Conservation (phyloP, 2,329 filamentous ascomycete species). For the Akanthomyces lecanii region DNA sequence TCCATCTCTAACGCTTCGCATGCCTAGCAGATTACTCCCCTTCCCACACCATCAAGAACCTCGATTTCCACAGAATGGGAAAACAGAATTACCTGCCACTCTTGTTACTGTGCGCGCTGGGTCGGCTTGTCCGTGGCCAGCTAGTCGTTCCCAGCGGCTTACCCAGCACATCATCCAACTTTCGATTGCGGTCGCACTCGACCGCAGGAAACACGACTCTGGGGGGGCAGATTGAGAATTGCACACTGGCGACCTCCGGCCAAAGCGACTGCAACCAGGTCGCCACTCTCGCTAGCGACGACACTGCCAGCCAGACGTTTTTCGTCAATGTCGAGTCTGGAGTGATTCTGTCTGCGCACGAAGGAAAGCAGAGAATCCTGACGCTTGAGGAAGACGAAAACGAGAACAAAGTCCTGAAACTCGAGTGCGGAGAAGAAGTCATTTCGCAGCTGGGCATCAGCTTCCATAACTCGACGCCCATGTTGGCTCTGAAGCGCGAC, state of each 20-base stretch:
- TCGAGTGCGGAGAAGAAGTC: background rate
- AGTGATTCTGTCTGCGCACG: background rate
- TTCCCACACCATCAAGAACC: background rate
- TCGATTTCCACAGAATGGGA: background rate
- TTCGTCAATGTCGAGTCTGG: conserved; percentile 7
- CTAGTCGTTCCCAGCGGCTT: background rate
- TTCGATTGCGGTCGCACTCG: background rate
- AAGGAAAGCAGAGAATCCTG: background rate
- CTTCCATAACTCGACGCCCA: background rate
- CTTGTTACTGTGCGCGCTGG: background rate
- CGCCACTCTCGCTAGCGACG: background rate
- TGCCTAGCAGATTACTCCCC: no score
- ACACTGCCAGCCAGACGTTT: background rate
- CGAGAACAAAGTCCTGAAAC: background rate
- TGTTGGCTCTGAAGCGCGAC: background rate
- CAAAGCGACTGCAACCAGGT: background rate
- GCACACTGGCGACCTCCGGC: background rate
- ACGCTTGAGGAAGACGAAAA: background rate
- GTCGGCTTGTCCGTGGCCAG: background rate
- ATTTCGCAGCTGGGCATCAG: conserved; percentile 4
- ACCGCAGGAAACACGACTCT: background rate
- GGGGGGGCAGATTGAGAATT: background rate
- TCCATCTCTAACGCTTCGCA: no score
- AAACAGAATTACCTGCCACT: no score
- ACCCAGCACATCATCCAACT: conserved; percentile 5